Evolutionary conservation across 208 protist genomes (phyloP).

Genomic region (Leishmania tarentolae): DNA sequence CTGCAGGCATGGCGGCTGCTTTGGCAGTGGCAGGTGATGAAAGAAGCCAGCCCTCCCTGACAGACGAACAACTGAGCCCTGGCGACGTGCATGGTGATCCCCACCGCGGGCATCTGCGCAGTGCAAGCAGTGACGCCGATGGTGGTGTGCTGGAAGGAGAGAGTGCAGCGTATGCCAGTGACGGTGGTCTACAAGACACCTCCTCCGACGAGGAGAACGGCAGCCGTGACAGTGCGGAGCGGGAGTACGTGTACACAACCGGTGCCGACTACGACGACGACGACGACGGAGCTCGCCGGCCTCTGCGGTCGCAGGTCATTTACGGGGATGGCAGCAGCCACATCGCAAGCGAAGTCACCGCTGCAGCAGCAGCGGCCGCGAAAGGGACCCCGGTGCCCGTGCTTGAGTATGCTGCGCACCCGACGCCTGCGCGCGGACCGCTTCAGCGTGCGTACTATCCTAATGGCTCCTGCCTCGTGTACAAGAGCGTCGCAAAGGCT

Average conservation of each 20-base stretch:
- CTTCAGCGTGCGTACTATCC: slow-evolving; percentile 45
- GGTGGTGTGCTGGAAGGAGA: not conserved
- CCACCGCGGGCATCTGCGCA: not conserved
- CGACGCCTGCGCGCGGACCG: slow-evolving; percentile 31
- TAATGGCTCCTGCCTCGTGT: slow-evolving; percentile 61
- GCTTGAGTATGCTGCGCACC: slow-evolving; percentile 21
- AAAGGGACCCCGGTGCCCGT: slow-evolving; percentile 20
- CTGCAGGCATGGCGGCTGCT: not conserved
- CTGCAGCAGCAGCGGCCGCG: slow-evolving; percentile 13
- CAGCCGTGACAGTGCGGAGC: not conserved
- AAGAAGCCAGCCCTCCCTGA: slow-evolving; percentile 1
- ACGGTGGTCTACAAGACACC: not conserved
- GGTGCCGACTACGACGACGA: slow-evolving; percentile 28
- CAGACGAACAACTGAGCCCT: not conserved
- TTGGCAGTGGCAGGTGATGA: not conserved
- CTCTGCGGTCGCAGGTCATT: not conserved
- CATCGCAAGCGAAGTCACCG: slow-evolving; percentile 10
- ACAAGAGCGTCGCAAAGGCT: slow-evolving; percentile 44
- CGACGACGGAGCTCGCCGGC: slow-evolving; percentile 21
- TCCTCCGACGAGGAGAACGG: slow-evolving; percentile 8
- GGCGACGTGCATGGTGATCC: not conserved
- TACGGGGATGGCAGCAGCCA: not conserved
- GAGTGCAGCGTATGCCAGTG: not conserved
- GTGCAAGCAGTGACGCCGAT: not conserved
- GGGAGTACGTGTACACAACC: slow-evolving; percentile 24